Conservation (phyloP, 202 grass and related monocot genomes). For the Schoenoplectus tabernaemontani region DNA sequence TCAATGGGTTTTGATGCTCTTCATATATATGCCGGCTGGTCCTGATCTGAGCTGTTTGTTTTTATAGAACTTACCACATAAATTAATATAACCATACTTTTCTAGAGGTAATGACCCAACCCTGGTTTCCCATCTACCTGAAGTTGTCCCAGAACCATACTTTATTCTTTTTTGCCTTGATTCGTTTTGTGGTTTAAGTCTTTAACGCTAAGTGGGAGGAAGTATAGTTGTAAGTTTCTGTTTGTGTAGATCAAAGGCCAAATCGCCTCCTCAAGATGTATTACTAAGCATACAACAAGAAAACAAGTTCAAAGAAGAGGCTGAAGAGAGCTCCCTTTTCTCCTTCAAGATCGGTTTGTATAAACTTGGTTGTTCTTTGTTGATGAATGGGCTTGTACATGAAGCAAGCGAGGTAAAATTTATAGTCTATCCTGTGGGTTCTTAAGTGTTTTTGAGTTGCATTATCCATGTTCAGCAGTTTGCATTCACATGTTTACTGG, state of each 20-base stretch:
- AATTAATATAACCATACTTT: background rate
- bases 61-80: background rate
- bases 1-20: background rate
- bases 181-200: background rate
- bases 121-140: background rate
- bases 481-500: background rate
- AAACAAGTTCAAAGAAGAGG: constrained; percentile 56
- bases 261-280: constrained; percentile 89
- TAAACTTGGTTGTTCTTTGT: constrained; percentile 67
- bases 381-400: constrained; percentile 96
- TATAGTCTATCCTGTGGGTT: constrained; percentile 13
- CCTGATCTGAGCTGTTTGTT: background rate
- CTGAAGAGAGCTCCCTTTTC: constrained; percentile 80
- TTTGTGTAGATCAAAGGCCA: constrained; percentile 60
- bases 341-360: constrained; percentile 86
- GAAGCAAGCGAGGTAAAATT: constrained; percentile 71
- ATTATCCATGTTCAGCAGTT: constrained; percentile 3
- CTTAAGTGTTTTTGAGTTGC: background rate
- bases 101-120: background rate
- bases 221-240: constrained; percentile 9
- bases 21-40: background rate
- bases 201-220: background rate
- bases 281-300: constrained; percentile 70
- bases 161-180: background rate
- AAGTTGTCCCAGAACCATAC: background rate